Conservation (phyloP, 805 yeast species). For the Pichia membranifaciens region DNA sequence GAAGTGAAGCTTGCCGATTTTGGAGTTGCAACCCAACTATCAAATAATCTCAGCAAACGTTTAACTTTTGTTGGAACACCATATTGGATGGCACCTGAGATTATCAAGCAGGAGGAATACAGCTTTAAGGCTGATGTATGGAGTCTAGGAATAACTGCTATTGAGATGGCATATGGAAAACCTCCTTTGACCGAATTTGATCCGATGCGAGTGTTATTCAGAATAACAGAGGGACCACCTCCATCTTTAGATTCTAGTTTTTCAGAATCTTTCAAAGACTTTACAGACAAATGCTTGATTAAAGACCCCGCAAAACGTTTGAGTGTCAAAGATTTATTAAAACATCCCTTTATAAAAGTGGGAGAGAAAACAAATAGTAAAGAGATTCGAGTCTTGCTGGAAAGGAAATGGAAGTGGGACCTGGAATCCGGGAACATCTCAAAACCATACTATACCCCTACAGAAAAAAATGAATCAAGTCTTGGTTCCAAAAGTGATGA, state of each 20-base stretch:
- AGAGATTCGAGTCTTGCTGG: conserved; percentile 34
- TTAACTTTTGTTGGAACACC: conserved; percentile 57
- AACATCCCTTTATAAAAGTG: conserved; percentile 52
- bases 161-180: conserved; percentile 63
- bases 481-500: not conserved
- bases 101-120: conserved; percentile 47
- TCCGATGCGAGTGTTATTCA: conserved; percentile 50
- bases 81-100: conserved; percentile 61
- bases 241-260: conserved; percentile 36
- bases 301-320: conserved; percentile 67
- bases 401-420: conserved; percentile 41
- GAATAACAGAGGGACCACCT: conserved; percentile 44
- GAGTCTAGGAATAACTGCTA: conserved; percentile 76
- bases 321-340: conserved; percentile 52
- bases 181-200: conserved; percentile 59
- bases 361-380: conserved; percentile 33
- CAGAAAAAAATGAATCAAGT: conserved; percentile 15
- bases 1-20: conserved; percentile 89
- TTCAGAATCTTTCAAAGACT: conserved; percentile 49
- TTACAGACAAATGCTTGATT: conserved; percentile 62
- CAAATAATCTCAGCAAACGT: conserved; percentile 47
- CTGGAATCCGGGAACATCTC: conserved; percentile 27
- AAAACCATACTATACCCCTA: conserved; percentile 32
- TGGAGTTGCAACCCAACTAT: conserved; percentile 83
- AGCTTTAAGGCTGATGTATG: conserved; percentile 73